These are phyloP conservation scores for Ormosia emarginata DNA, from an alignment of 306 rosid species.

Conservation along the genomic window DNA sequence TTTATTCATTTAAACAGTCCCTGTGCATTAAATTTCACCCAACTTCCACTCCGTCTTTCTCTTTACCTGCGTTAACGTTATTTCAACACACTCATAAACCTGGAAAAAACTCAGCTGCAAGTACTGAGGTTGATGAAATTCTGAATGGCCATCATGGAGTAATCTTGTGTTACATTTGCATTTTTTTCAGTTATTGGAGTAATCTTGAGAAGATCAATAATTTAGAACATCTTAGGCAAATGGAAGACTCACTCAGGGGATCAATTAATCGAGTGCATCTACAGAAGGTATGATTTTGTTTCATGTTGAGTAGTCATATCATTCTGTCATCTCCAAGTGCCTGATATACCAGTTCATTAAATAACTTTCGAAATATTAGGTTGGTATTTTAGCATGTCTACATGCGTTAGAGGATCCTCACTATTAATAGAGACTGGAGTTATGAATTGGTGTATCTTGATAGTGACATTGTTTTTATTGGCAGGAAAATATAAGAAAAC, in stretches of 20 bases:
- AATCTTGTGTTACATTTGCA: slow-evolving; percentile 21
- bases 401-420: background rate
- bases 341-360: background rate
- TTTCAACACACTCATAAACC: background rate
- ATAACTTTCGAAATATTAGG: background rate
- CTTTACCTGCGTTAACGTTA: background rate
- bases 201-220: slow-evolving; percentile 51
- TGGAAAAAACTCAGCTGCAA: background rate
- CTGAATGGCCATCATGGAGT: background rate
- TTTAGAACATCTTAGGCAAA: slow-evolving; percentile 60
- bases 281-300: slow-evolving; percentile 48
- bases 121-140: background rate
- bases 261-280: slow-evolving; percentile 45
- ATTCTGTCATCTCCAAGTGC: slow-evolving; percentile 9
- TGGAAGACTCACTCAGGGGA: slow-evolving; percentile 62
- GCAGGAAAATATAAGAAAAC: slow-evolving; percentile 62
- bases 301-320: background rate
- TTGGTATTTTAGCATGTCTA: background rate
- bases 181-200: slow-evolving; percentile 59
- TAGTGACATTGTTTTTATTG: slow-evolving; percentile 19
- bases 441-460: background rate
- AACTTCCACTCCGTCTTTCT: background rate
- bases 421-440: background rate
- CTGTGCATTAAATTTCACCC: background rate
- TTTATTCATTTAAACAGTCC: background rate